Percentiles rank a stretch among this genome's conserved stretches.
Evolutionary conservation across 2,329 filamentous ascomycete species (phyloP).

Genomic region (Colletotrichum neosansevieriae): DNA sequence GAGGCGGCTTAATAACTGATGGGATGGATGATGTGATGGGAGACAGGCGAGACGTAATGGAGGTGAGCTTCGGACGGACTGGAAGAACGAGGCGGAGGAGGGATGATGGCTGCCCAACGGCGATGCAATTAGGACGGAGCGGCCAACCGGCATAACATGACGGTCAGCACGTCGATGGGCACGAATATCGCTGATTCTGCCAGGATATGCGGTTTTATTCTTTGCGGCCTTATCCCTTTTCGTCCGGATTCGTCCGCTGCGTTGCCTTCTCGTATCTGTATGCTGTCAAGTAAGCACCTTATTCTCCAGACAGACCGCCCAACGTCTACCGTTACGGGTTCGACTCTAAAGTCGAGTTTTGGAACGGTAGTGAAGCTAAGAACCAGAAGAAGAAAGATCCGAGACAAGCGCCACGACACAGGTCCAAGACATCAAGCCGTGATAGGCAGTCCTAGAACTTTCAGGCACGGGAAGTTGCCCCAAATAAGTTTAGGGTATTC

Average conservation of each 20-base stretch:
- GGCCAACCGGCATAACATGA: slow-evolving; percentile 27
- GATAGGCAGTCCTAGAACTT: not conserved
- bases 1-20: slow-evolving; percentile 15
- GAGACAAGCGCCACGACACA: not conserved
- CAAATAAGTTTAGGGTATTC: slow-evolving; percentile 10
- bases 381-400: not conserved
- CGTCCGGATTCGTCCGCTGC: not conserved
- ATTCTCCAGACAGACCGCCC: not conserved
- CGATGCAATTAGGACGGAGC: slow-evolving; percentile 29
- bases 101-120: slow-evolving; percentile 42
- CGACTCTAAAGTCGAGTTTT: not conserved
- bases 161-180: slow-evolving; percentile 31
- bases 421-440: not conserved
- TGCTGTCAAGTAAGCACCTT: not conserved
- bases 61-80: slow-evolving; percentile 30
- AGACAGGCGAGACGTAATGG: slow-evolving; percentile 2
- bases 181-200: slow-evolving; percentile 33
- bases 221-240: slow-evolving; percentile 25
- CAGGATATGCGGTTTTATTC: slow-evolving; percentile 14
- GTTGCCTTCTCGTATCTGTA: not conserved
- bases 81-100: slow-evolving; percentile 24
- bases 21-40: slow-evolving; percentile 22
- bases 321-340: not conserved
- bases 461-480: not conserved
- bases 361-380: not conserved